These are phyloP conservation scores for Eucalyptus erythrocorys DNA, from an alignment of 345 rosid species.

Conservation along the genomic window DNA sequence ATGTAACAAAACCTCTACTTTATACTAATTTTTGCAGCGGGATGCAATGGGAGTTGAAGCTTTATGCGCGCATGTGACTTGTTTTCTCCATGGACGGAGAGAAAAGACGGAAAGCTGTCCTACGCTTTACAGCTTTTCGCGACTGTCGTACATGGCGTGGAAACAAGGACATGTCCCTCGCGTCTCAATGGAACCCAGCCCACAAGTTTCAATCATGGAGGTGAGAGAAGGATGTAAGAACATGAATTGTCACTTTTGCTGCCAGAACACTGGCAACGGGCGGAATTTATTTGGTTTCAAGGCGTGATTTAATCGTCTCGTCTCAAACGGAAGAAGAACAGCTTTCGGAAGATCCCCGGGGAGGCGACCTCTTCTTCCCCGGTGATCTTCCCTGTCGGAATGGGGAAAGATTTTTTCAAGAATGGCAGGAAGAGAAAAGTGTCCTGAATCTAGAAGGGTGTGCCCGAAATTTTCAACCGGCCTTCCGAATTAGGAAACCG, in stretches of 20 bases:
- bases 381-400: background rate
- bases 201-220: background rate
- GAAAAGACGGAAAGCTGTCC: background rate
- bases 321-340: background rate
- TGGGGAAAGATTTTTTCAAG: background rate
- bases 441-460: background rate
- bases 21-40: background rate
- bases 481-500: background rate
- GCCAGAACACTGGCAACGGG: background rate
- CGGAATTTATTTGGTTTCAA: background rate
- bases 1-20: background rate
- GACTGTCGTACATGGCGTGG: no score
- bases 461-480: background rate
- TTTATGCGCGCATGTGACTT: background rate
- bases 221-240: background rate
- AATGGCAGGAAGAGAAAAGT: background rate
- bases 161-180: background rate
- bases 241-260: background rate
- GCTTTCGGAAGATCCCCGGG: background rate
- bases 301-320: background rate
- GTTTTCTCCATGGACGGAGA: background rate
- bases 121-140: background rate
- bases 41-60: background rate
- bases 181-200: background rate
- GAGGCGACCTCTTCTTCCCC: background rate